A percentile compares a stretch with the other conserved stretches of the same genome.
Conservation (phyloP, 1,139 yeast genomes). For the Candida dubliniensis region DNA sequence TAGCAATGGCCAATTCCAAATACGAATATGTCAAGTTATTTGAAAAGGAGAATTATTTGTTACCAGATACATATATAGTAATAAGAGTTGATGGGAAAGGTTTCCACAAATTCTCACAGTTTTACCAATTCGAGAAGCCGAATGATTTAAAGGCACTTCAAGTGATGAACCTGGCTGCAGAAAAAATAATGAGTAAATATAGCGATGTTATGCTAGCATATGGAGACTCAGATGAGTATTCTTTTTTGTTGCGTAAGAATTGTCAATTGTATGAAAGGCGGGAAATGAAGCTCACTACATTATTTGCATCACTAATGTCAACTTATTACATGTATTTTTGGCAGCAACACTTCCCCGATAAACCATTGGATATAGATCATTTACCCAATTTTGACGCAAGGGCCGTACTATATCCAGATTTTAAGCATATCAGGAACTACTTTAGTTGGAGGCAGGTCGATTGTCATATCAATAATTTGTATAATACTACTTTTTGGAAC, state of each 20-base stretch:
- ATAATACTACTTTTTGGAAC: constrained; percentile 92
- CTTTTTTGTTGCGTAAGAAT: constrained; percentile 65
- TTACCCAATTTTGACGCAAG: constrained; percentile 91
- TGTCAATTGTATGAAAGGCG: constrained; percentile 78
- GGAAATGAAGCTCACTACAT: constrained; percentile 72
- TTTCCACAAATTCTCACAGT: constrained; percentile 78
- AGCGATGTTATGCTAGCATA: constrained; percentile 80
- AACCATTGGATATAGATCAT: constrained; percentile 24
- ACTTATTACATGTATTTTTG: constrained; percentile 72
- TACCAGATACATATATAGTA: constrained; percentile 81
- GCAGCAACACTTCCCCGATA: constrained; percentile 57
- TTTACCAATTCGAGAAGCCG: constrained; percentile 79
- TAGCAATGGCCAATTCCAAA: constrained; percentile 70
- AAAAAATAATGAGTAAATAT: constrained; percentile 56
- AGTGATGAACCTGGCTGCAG: constrained; percentile 83
- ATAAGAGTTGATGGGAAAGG: constrained; percentile 93
- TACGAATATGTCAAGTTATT: constrained; percentile 84
- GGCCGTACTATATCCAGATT: constrained; percentile 80
- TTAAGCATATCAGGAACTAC: constrained; percentile 67
- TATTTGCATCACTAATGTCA: constrained; percentile 81
- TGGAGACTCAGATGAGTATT: constrained; percentile 95
- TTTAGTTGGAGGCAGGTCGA: constrained; percentile 96
- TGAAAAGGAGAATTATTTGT: constrained; percentile 69
- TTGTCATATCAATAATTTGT: constrained; percentile 91
- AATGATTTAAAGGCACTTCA: constrained; percentile 75